Evolutionary conservation across 352 stramenopile genomes (phyloP), one percentile per base, ranked within the genome.

Genomic region (Pythium scleroteichum): DNA sequence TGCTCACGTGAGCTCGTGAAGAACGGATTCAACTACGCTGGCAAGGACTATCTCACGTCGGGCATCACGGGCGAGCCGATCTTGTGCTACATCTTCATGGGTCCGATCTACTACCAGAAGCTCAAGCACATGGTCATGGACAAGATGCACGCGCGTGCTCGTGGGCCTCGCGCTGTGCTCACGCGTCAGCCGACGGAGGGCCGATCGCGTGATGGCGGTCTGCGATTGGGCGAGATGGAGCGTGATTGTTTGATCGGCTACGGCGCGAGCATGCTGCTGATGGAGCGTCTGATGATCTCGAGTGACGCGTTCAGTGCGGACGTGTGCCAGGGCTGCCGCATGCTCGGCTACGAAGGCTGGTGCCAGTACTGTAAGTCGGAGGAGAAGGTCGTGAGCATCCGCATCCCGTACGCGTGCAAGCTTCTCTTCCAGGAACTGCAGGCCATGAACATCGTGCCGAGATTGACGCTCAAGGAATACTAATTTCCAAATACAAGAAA

Each of bases 51-150:
- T 27, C 75, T 99, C 33, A 98, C 91, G 42, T 94, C 80, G 19
- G 87, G 87, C 39, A 97, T 97, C 33, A 99, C 93, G 57, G 98
- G 98, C 40, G 95, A 99, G 63, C 95, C 97, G 4, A 88, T 99
- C 19, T 79, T 98, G 76, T 97, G 97, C 51, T 99, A 99, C 79
- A 98, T 99, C 64, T 99, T 99, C 72, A 98, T 98, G 66, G 98
- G 98, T 1, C 98, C 98, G 23, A 96, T 99, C 19, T 99, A 99
- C 74, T 99, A 99, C 73, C 98, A 99, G 76, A 99, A 99, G 75
- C 85, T 99, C 17, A 99, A 99, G 82, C 98, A 99, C 75, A 99
- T 99, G 98, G 98, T 99, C n/a, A 97, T 99, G 83, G 98, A 99
- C 80, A 99, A 99, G 82, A 99, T 99, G 88, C 97, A 99, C 74